Evolutionary conservation across 2,329 filamentous ascomycete genomes (phyloP).

Genomic region (Stachybotrys chartarum): DNA sequence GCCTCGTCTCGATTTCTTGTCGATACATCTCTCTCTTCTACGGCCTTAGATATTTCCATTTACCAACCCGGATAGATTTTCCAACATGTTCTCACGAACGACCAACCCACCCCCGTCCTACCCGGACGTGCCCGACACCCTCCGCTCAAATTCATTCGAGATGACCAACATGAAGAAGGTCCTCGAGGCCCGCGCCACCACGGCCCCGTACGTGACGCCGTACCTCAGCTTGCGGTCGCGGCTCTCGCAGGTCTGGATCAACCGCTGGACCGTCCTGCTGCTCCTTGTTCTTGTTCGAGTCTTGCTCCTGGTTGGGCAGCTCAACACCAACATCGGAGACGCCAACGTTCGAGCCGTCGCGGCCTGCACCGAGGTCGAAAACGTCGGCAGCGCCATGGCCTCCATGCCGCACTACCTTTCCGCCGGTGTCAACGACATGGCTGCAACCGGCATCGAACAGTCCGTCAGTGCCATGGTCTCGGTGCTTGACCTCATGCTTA

Average conservation of each 20-base stretch:
- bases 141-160: conserved; percentile 29
- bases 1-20: not conserved
- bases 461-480: conserved; percentile 73
- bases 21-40: not conserved
- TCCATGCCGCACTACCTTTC: conserved; percentile 97
- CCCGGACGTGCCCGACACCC: conserved; percentile 28
- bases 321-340: conserved; percentile 66
- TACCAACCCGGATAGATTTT: conserved; percentile 11
- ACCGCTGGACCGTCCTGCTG: conserved; percentile 90
- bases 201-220: conserved; percentile 69
- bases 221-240: conserved; percentile 86
- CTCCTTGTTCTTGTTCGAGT: conserved; percentile 78
- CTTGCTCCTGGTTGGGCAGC: conserved; percentile 64
- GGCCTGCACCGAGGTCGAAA: conserved; percentile 87
- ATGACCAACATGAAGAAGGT: conserved; percentile 22
- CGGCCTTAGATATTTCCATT: conserved; percentile 1
- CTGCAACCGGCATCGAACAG: conserved; percentile 71
- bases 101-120: conserved; percentile 20
- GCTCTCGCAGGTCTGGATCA: conserved; percentile 94
- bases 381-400: conserved; percentile 88
- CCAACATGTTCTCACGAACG: conserved; percentile 29
- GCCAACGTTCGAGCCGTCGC: conserved; percentile 78
- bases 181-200: conserved; percentile 36
- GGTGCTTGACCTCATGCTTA: conserved; percentile 71
- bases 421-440: conserved; percentile 78